These are phyloP conservation scores for Chlamydomonas asymmetrica DNA, from an alignment of 139 green algal genomes.

Conservation along the genomic window DNA sequence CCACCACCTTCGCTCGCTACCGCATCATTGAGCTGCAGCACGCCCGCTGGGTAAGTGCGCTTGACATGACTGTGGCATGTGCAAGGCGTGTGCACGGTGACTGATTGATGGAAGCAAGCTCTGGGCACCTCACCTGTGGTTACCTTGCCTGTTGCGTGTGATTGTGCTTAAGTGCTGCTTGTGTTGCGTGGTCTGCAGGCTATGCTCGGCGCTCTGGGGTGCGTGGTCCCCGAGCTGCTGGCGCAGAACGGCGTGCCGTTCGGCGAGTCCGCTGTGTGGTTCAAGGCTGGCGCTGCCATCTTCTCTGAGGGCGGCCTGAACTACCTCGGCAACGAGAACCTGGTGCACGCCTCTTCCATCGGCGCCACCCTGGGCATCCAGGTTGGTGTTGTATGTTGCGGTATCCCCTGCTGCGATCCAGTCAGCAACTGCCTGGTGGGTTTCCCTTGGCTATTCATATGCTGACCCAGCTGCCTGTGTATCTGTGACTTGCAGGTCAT, in stretches of 20 bases:
- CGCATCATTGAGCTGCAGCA: constrained; percentile 81
- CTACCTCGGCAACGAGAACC: constrained; percentile 74
- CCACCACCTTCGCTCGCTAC: constrained; percentile 87
- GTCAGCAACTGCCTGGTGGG: not conserved
- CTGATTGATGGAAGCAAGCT: no score
- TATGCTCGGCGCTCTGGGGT: constrained; percentile 84
- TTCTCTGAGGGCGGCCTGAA: constrained; percentile 72
- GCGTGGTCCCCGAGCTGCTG: constrained; percentile 76
- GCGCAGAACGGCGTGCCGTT: constrained; percentile 57
- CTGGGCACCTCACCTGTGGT: no score
- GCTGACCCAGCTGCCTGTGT: not conserved
- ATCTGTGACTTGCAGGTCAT: constrained; percentile 59
- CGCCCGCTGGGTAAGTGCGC: constrained; percentile 55
- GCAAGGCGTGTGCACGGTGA: not conserved
- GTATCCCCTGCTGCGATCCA: not conserved
- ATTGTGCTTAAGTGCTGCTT: not conserved
- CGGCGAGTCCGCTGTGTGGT: constrained; percentile 67
- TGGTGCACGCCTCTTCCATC: constrained; percentile 92
- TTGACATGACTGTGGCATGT: not conserved
- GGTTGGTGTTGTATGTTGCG: constrained; percentile 42
- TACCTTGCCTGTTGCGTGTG: not conserved
- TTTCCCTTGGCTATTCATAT: not conserved
- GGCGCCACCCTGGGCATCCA: constrained; percentile 84
- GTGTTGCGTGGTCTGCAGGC: constrained; percentile 17
- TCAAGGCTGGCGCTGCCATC: constrained; percentile 78